Conservation (phyloP, 2,329 filamentous ascomycete genomes). For the Mollisia scopiformis region DNA sequence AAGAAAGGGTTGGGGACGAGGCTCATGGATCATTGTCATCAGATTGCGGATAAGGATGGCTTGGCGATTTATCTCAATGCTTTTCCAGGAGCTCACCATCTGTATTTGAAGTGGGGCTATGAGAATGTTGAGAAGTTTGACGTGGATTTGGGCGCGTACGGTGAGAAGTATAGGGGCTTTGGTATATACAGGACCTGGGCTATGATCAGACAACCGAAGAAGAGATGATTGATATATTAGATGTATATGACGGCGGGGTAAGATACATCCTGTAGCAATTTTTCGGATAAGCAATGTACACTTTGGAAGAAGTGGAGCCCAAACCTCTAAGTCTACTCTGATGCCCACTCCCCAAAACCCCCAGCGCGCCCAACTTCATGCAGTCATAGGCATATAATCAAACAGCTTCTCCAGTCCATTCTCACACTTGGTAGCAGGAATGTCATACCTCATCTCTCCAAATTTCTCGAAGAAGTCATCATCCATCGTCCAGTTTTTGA, state of each 20-base stretch:
- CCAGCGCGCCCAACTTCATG: too few relatives aligned
- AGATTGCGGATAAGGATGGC: constrained; percentile 4
- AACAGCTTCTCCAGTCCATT: neutral
- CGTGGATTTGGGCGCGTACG: constrained; percentile 9
- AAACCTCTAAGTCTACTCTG: too few relatives aligned
- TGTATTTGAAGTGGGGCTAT: constrained; percentile 13
- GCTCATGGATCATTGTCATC: constrained; percentile 3
- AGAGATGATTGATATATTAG: neutral
- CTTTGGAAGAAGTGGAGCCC: too few relatives aligned
- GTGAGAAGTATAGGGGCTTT: constrained; percentile 7
- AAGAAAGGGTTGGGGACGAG: neutral
- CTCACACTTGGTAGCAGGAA: neutral
- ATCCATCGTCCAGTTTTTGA: neutral
- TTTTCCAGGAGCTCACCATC: constrained; percentile 7
- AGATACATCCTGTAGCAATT: too few relatives aligned
- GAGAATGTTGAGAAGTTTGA: constrained; percentile 1
- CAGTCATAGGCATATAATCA: neutral
- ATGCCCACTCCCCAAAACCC: neutral
- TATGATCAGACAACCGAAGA: constrained; percentile 8
- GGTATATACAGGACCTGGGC: constrained; percentile 10
- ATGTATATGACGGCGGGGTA: too few relatives aligned
- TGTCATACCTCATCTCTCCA: neutral
- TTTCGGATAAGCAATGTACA: too few relatives aligned
- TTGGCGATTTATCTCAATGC: constrained; percentile 6
- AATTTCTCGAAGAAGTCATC: neutral